Base-by-base conservation (phyloP, 371 early-diverging fungal genomes). In the Apophysomyces ossiformis region DNA sequence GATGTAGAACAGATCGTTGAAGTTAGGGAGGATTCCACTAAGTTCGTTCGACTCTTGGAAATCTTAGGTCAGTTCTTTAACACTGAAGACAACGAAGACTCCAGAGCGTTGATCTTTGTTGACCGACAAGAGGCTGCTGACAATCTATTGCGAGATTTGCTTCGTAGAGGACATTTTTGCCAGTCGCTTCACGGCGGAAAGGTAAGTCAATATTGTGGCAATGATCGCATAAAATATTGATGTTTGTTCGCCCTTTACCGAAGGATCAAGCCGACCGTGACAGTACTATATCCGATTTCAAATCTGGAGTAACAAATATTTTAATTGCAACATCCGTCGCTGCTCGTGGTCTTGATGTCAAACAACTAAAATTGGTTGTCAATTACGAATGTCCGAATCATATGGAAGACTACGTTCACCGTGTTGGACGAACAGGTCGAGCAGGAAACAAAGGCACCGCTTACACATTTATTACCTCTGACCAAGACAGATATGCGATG, bases 291-390 rank as follows among this genome's bases (percentile, higher is more conserved):
- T 62, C 88, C 5, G 96, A 97, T 65, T 98, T 99, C 75, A 98
- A 99, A 71, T 84, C 89, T 1, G 96, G 96, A 7, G 88, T 88
- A 5, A 89, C 89, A 44, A 92, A 90, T 60, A 89, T 99, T 46
- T 78, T 99, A 59, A 94, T 99, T 77, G 99, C 99, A 2, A 99
- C 99, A 0, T 96, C 97, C n/a, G 97, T 99, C 4, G 99, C 99
- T n/a, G 97, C 99, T 1, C 93, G 99, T 72, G 99, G 99, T 18
- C 77, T 99, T 57, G 99, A 99, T 78, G 99, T 99, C 43, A 96
- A 98, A 69, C 91, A 95, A 16, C 85, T 99, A 3, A 97, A 93
- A 41, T 75, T 97, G 11, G 99, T 99, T 1, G 87, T 99, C 62
- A 99, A 99, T 71, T 99, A 93, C 69, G 99, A 99, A 66, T 95